Evolutionary conservation across 108 stramenopile species (phyloP), one percentile per base, ranked within the genome.

Genomic region (Cyclotella sp.): DNA sequence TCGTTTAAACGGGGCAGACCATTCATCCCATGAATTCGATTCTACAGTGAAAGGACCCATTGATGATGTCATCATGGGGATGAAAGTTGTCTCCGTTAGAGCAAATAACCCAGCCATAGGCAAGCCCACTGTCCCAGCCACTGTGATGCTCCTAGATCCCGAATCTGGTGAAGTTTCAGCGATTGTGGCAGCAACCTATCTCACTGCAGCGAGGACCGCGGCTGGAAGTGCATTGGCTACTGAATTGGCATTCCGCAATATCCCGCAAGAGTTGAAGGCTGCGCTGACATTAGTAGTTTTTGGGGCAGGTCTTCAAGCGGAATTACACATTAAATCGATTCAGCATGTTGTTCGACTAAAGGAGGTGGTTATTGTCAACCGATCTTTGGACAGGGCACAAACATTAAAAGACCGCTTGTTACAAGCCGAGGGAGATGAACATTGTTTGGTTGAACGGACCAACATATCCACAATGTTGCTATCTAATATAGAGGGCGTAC

Each of bases 171-270:
- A 79, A n/a, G 86, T 85, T 10, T 75, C 87, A 29, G 83, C 93
- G 19, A 77, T 91, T 16, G 47, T 94, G 60, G 87, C 72, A 27
- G 91, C 78, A 9, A 94, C 93, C n/a, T 90, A 89, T 76, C 68
- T 94, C 74, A 94, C 93, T 52, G 91, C 86, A 3, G 88, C 88
- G 13, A 89, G 93, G 29, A 94, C 93, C 24, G 89, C 90, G 24
- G 91, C 93, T 24, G 91, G 91, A 10, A 87, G 86, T 64, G 93
- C 91, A 6, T 22, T 94, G 52, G 86, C 93, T 27, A 89, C 90
- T 0, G 73, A 85, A 61, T 40, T 76, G 58, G 70, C 76, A 39
- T 51, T 85, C 16, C 40, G 49, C 15, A 76, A 77, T 63, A 62
- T 53, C 51, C 70, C 73, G 13, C 30, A 41, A 13, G 68, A 58